Conservation (phyloP, 2,329 filamentous ascomycete species). For the Onygenales sp. region DNA sequence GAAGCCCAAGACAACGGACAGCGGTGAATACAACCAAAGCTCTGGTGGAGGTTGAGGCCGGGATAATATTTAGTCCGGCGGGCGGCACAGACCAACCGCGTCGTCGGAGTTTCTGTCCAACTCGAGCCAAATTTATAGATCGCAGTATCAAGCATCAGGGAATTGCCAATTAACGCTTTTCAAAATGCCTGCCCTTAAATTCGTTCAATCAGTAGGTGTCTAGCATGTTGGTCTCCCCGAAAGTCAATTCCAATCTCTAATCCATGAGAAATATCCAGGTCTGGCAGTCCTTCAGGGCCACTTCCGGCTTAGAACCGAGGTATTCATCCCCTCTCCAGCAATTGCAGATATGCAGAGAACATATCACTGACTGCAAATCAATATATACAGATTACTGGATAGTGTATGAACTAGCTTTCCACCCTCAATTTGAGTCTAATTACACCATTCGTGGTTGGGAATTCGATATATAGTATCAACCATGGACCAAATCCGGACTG, state of each 20-base stretch:
- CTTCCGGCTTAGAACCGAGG: conserved; percentile 85
- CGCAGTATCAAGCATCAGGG: too few species aligned
- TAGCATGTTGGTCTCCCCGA: conserved; percentile 1
- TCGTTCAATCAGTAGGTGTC: conserved; percentile 53
- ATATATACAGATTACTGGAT: conserved; percentile 23
- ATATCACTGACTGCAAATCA: neutral
- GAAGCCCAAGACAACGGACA: neutral
- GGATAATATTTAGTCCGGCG: neutral
- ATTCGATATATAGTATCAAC: neutral
- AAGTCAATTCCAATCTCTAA: conserved; percentile 10
- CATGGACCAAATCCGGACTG: neutral
- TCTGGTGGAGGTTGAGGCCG: neutral
- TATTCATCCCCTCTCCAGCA: conserved; percentile 28
- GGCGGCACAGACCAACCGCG: neutral
- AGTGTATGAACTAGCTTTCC: conserved; percentile 25
- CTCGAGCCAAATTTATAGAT: too few species aligned
- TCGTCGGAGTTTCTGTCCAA: neutral
- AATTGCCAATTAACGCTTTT: neutral
- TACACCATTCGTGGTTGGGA: neutral
- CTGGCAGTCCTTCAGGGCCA: conserved; percentile 72
- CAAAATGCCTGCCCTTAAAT: conserved; percentile 47
- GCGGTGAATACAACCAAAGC: neutral
- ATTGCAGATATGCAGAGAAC: neutral
- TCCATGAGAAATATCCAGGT: conserved; percentile 45
- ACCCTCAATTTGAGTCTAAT: neutral